Evolutionary conservation across 257 asterid genomes (phyloP), one percentile per base, ranked within the genome.

Genomic region (Nicotiana knightiana): DNA sequence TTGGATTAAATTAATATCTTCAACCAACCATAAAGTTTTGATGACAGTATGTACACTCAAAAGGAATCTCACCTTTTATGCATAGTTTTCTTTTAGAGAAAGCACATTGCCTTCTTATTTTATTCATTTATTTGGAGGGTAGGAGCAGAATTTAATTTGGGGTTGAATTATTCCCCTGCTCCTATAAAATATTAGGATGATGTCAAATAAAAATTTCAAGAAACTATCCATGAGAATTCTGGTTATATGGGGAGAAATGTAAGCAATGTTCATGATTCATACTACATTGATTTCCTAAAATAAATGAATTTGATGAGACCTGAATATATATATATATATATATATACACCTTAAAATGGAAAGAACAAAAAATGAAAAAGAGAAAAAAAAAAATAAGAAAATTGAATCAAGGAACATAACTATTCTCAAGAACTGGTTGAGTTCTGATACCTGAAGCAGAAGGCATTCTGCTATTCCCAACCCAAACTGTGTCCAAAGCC

Each of bases 381-480:
- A 28, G 32, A n/a, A 75, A 78, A 33, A 1, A 68, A 53, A 39
- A 63, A 21, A 59, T 12, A 17, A 4, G 17, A 81, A 37, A 57
- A 71, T 6, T 12, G 39, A 46, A 71, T 89, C 83, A 93, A 82
- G 97, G 97, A 51, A 88, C 77, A 82, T 91, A 91, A 33, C 82
- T 88, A 83, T 80, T 85, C 80, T 93, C 99, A 88, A 96, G 89
- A 81, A 67, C 87, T 33, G 99, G 98, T 80, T 88, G 93, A 39
- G 98, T 96, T 86, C 98, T 93, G 83, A 91, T 90, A 82, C 89
- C 91, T 66, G 94, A 80, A 83, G 97, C 99, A 12, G 88, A 33
- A 68, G 94, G 95, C 98, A 96, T 89, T 89, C 90, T 94, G 84
- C 97, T 94, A 17, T 81, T 78, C 16, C 98, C 97, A 87, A 96